Evolutionary conservation across 139 green algal genomes (phyloP).

Genomic region (Closterium sp.): DNA sequence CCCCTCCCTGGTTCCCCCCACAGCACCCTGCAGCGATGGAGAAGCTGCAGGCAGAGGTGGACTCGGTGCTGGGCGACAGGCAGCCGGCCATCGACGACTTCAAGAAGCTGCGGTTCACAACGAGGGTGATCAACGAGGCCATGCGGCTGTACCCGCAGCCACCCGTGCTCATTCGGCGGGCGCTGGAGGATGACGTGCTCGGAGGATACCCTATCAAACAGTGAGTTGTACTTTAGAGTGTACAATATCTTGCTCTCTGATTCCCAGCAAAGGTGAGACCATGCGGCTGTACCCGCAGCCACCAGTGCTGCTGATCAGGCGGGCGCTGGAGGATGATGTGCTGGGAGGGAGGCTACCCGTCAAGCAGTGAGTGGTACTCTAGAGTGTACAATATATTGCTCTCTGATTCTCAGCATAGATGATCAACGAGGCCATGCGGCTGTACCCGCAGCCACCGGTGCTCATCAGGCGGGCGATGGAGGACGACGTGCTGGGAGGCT

Average conservation of each 20-base stretch:
- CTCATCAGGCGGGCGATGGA: conserved; percentile 79
- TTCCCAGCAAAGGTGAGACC: conserved; percentile 24
- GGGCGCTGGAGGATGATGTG: conserved; percentile 63
- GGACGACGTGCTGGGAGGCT: conserved; percentile 62
- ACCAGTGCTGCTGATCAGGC: conserved; percentile 86
- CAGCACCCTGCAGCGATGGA: neutral
- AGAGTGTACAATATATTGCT: neutral
- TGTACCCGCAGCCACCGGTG: conserved; percentile 93
- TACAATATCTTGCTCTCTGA: neutral
- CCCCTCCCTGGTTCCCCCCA: neutral
- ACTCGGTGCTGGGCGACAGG: conserved; percentile 69
- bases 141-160: conserved; percentile 85
- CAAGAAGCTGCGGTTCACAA: conserved; percentile 24
- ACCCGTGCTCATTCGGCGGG: conserved; percentile 86
- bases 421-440: neutral
- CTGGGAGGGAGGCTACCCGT: conserved; percentile 53
- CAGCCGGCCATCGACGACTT: conserved; percentile 56
- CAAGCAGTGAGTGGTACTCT: neutral
- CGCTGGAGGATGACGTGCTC: conserved; percentile 62
- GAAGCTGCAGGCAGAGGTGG: conserved; percentile 64
- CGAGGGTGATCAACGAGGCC: neutral
- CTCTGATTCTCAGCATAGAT: neutral
- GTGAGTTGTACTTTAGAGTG: neutral
- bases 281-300: conserved; percentile 81
- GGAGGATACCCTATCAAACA: conserved; percentile 48